Evolutionary conservation across 106 monocot genomes (phyloP).

Genomic region (Posidonia australis): DNA sequence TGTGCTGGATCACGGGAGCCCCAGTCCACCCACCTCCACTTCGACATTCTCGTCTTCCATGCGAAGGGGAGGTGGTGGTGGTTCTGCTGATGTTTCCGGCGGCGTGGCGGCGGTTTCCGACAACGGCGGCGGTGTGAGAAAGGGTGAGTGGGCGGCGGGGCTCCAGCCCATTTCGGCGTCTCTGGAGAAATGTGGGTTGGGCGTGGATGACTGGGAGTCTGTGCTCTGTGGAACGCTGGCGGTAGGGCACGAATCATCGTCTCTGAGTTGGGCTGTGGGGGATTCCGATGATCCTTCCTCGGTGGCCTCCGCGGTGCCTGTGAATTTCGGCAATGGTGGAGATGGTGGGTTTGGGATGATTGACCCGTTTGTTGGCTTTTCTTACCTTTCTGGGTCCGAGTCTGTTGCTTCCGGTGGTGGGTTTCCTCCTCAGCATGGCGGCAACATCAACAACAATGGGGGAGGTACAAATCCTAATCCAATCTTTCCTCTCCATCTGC

Average conservation of each 20-base stretch:
- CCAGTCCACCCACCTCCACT: constrained; percentile 42
- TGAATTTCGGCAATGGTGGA: constrained; percentile 5
- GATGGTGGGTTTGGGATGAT: too few species aligned
- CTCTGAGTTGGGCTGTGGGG: constrained; percentile 23
- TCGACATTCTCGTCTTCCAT: constrained; percentile 40
- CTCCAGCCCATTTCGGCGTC: constrained; percentile 22
- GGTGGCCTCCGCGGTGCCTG: background rate
- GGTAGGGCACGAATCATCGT: constrained; percentile 16
- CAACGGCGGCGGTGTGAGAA: background rate
- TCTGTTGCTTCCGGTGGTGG: constrained; percentile 8
- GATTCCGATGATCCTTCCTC: constrained; percentile 11
- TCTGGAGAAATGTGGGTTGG: constrained; percentile 11
- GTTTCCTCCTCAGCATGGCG: background rate
- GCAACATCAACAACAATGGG: background rate
- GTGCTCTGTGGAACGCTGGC: constrained; percentile 17
- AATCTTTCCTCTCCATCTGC: background rate
- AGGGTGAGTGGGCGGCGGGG: too few species aligned
- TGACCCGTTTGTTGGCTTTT: constrained; percentile 7
- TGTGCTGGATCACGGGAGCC: constrained; percentile 36
- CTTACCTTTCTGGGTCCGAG: constrained; percentile 12
- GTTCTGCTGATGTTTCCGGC: too few species aligned
- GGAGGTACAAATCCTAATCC: background rate
- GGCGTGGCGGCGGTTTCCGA: constrained; percentile 20
- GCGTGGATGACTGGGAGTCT: constrained; percentile 25
- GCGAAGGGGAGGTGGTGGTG: constrained; percentile 13